These are phyloP conservation scores for Pleurotus salmoneostramineus DNA, from an alignment of 768 basidiomycete species.

Conservation along the genomic window DNA sequence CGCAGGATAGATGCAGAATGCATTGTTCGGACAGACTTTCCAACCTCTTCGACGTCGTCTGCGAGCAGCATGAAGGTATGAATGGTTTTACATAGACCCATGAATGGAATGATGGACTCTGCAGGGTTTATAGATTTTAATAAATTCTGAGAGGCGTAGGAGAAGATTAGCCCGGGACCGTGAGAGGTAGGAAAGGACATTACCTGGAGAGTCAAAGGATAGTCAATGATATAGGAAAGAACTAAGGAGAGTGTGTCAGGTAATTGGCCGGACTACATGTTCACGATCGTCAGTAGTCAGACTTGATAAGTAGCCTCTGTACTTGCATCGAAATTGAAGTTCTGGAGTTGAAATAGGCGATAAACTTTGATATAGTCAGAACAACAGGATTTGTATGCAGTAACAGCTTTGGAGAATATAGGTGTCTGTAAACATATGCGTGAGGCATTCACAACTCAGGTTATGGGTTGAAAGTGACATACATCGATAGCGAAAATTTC, in stretches of 20 bases:
- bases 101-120: constrained; percentile 20
- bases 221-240: constrained; percentile 26
- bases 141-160: constrained; percentile 19
- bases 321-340: constrained; percentile 17
- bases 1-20: constrained; percentile 20
- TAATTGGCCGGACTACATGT: constrained; percentile 17
- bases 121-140: constrained; percentile 23
- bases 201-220: constrained; percentile 26
- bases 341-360: constrained; percentile 18
- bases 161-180: not conserved
- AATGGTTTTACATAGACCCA: constrained; percentile 28
- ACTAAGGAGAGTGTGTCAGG: constrained; percentile 25
- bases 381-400: constrained; percentile 32
- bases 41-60: constrained; percentile 33
- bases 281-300: not conserved
- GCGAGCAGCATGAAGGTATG: constrained; percentile 26
- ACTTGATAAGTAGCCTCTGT: not conserved
- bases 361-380: constrained; percentile 26
- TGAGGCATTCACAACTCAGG: not conserved
- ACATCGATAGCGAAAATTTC: constrained; percentile 22
- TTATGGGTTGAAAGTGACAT: not conserved
- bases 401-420: constrained; percentile 22
- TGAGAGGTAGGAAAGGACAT: not conserved
- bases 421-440: constrained; percentile 16
- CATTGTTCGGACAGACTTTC: constrained; percentile 31